Evolutionary conservation across 176 grass and related monocot genomes (phyloP).

Genomic region (Cocos nucifera): DNA sequence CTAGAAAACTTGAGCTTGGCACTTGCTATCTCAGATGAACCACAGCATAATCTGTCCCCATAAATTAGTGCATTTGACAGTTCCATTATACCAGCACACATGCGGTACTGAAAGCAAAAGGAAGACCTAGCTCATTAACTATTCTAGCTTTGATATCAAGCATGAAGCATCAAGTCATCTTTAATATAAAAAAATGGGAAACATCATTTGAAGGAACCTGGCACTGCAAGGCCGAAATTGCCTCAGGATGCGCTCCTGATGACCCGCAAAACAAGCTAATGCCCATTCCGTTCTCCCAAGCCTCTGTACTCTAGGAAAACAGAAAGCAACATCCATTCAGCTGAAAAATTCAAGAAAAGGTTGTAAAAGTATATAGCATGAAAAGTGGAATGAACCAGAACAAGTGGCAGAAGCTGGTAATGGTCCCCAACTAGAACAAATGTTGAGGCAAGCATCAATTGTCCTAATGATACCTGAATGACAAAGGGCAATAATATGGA

Average conservation of each 20-base stretch:
- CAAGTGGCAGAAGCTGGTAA: conserved; percentile 94
- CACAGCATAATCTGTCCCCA: conserved; percentile 65
- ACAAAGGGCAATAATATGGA: too few relatives aligned
- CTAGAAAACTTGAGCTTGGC: too few relatives aligned
- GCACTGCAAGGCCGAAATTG: conserved; percentile 83
- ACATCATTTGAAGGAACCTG: conserved; percentile 38
- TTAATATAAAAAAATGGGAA: too few relatives aligned
- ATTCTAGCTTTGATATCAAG: too few relatives aligned
- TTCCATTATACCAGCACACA: conserved; percentile 96
- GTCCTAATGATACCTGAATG: conserved; percentile 76
- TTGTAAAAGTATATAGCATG: not conserved
- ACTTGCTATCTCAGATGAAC: too few relatives aligned
- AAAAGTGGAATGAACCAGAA: conserved; percentile 44
- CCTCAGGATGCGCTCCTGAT: conserved; percentile 85
- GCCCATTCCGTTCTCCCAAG: conserved; percentile 81
- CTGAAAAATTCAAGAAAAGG: conserved; percentile 5
- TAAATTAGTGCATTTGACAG: conserved; percentile 89
- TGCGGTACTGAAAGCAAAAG: conserved; percentile 63
- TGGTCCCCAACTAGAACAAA: conserved; percentile 97
- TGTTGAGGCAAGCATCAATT: conserved; percentile 81
- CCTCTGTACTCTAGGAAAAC: conserved; percentile 62
- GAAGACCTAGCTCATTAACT: not conserved
- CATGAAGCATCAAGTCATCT: too few relatives aligned
- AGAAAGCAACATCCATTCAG: conserved; percentile 3
- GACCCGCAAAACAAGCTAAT: conserved; percentile 95